Evolutionary conservation across 441 rosid genomes (phyloP).

Genomic region (Adansonia grandidieri): DNA sequence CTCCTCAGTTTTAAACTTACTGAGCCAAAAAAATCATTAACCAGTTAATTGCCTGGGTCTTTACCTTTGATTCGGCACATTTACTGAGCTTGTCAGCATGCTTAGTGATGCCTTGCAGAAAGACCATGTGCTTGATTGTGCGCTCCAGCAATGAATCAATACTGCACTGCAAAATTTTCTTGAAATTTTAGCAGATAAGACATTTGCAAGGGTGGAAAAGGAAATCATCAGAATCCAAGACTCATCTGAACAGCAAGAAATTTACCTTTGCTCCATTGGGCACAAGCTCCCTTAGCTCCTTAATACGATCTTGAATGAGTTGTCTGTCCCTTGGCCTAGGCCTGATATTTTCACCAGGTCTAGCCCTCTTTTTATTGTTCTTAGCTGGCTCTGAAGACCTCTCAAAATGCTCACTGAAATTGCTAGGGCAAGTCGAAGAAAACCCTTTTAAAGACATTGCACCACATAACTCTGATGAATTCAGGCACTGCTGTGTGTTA

Average conservation of each 20-base stretch:
- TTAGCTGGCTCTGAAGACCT: constrained; percentile 62
- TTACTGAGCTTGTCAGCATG: constrained; percentile 85
- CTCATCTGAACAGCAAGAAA: constrained; percentile 26
- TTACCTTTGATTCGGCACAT: constrained; percentile 72
- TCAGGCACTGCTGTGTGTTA: constrained; percentile 48
- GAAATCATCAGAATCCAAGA: constrained; percentile 29
- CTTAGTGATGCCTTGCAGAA: constrained; percentile 77
- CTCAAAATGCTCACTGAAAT: constrained; percentile 67
- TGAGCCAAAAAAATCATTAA: constrained; percentile 8
- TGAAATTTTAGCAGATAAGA: constrained; percentile 40
- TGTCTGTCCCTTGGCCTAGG: constrained; percentile 98
- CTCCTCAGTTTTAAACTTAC: constrained; percentile 16
- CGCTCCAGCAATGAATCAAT: constrained; percentile 95
- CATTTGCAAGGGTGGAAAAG: constrained; percentile 25
- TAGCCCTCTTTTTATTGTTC: constrained; percentile 71
- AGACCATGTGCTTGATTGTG: constrained; percentile 91
- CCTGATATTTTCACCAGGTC: constrained; percentile 82
- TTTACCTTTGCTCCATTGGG: constrained; percentile 95
- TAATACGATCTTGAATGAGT: constrained; percentile 93
- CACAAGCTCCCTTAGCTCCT: constrained; percentile 93
- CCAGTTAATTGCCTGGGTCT: constrained; percentile 15
- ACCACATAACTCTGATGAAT: constrained; percentile 64
- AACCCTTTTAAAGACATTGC: constrained; percentile 68
- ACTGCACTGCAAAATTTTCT: constrained; percentile 73
- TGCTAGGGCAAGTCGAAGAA: constrained; percentile 75